A percentile compares a stretch with the other conserved stretches of the same genome.
Conservation (phyloP, 352 stramenopile genomes). For the Globisporangium orthogonon region DNA sequence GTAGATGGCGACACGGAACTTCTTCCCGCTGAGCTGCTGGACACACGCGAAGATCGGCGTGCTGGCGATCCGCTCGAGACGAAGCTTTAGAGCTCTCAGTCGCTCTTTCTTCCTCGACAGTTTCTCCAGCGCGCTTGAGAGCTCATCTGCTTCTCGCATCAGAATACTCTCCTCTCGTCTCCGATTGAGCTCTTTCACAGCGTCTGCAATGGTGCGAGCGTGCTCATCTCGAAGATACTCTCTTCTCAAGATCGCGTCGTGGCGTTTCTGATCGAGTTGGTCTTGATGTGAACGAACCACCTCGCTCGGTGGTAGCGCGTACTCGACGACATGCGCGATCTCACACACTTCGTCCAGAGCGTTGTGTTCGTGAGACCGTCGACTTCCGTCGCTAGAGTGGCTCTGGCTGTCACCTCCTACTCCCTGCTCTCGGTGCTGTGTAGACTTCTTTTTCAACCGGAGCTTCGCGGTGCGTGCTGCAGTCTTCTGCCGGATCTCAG, state of each 20-base stretch:
- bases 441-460: slow-evolving; percentile 6
- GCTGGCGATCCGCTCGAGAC: slow-evolving; percentile 14
- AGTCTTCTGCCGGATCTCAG: slow-evolving; percentile 22
- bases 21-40: slow-evolving; percentile 36
- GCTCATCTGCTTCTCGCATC: slow-evolving; percentile 46
- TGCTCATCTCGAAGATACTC: slow-evolving; percentile 11
- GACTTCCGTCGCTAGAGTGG: background rate
- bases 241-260: slow-evolving; percentile 8
- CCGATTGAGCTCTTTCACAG: slow-evolving; percentile 19
- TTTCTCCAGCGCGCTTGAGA: slow-evolving; percentile 19
- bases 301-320: background rate
- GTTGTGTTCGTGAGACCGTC: too few relatives aligned
- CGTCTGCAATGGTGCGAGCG: slow-evolving; percentile 6
- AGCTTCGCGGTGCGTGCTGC: slow-evolving; percentile 15
- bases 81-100: slow-evolving; percentile 15
- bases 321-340: background rate
- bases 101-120: slow-evolving; percentile 9
- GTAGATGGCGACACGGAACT: slow-evolving; percentile 37
- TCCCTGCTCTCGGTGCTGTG: background rate
- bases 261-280: slow-evolving; percentile 22
- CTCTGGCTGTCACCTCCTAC: background rate
- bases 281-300: background rate
- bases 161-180: slow-evolving; percentile 32
- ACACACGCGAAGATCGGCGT: slow-evolving; percentile 29
- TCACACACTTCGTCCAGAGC: background rate